phyloP scores from a whole-genome alignment of 768 basidiomycete genomes.

The Boletus vermiculosoides region DNA sequence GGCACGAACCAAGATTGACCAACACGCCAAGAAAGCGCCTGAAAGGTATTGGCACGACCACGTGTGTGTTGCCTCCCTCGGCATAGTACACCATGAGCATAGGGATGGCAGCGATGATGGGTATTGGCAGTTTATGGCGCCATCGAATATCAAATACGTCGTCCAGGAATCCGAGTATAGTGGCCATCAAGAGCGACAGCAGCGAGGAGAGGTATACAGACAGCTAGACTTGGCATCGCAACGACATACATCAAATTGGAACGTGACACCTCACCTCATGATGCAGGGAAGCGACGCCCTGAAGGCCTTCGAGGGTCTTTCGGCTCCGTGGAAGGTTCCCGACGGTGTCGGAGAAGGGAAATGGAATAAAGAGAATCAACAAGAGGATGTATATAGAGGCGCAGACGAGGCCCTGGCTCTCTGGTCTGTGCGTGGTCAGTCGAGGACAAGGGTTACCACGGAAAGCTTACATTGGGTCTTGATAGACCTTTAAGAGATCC shows the following conservation, averaged over 20 bases:
- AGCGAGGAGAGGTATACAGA: constrained; percentile 91
- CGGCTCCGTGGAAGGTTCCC: constrained; percentile 42
- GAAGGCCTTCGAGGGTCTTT: constrained; percentile 46
- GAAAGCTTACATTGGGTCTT: constrained; percentile 60
- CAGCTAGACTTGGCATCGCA: constrained; percentile 46
- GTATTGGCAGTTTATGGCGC: constrained; percentile 97
- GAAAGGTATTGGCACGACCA: constrained; percentile 87
- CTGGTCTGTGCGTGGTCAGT: constrained; percentile 62
- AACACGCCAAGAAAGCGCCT: constrained; percentile 71
- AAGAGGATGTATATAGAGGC: constrained; percentile 85
- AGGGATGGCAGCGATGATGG: constrained; percentile 92
- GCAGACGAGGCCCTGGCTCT: constrained; percentile 89
- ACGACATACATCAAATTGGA: neutral
- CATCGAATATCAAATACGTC: constrained; percentile 99
- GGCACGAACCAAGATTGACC: constrained; percentile 81
- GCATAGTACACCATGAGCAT: constrained; percentile 96
- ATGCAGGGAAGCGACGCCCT: constrained; percentile 58
- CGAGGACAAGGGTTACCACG: neutral
- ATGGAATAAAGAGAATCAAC: constrained; percentile 91
- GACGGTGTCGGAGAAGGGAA: constrained; percentile 82
- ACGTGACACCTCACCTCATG: constrained; percentile 59
- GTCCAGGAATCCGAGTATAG: constrained; percentile 92
- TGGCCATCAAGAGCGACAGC: constrained; percentile 89
- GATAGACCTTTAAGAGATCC: constrained; percentile 83
- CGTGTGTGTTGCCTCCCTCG: constrained; percentile 88